Conservation (phyloP, 2,329 filamentous ascomycete species). For the Ophiostoma pallidulum region DNA sequence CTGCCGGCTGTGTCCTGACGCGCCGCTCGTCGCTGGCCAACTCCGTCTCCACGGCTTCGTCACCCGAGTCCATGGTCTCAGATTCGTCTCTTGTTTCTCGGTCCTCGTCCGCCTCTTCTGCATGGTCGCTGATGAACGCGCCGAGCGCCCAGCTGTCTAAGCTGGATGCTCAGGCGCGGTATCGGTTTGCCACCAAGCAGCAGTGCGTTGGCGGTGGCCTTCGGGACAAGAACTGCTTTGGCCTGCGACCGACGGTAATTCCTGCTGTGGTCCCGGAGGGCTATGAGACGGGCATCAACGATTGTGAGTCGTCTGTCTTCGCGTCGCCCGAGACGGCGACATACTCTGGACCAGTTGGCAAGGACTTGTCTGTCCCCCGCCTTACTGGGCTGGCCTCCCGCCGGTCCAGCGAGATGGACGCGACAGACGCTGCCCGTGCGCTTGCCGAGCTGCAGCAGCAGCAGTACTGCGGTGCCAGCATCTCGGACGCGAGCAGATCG, state of each 20-base stretch:
- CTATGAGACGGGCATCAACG: constrained; percentile 36
- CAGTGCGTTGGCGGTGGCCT: constrained; percentile 26
- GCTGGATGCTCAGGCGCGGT: constrained; percentile 54
- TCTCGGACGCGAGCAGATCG: constrained; percentile 21
- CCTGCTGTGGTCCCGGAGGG: constrained; percentile 47
- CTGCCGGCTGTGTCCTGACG: constrained; percentile 37
- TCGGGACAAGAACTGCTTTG: constrained; percentile 34
- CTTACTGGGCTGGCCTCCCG: constrained; percentile 35
- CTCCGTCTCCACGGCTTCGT: constrained; percentile 53
- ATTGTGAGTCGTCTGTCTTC: constrained; percentile 28
- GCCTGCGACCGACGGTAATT: constrained; percentile 38
- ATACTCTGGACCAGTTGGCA: constrained; percentile 43
- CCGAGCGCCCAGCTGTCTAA: constrained; percentile 36
- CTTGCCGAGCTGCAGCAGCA: constrained; percentile 53
- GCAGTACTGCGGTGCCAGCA: constrained; percentile 27
- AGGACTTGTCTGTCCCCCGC: constrained; percentile 39
- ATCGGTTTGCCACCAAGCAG: constrained; percentile 51
- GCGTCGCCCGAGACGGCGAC: constrained; percentile 45
- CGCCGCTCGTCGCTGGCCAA: constrained; percentile 56
- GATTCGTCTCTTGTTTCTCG: constrained; percentile 52
- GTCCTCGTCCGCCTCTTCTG: constrained; percentile 56
- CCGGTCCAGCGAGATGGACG: constrained; percentile 40
- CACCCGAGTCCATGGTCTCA: constrained; percentile 59
- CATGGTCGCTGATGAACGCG: constrained; percentile 52
- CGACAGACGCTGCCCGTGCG: constrained; percentile 49